phyloP scores from a whole-genome alignment of 2,329 filamentous ascomycete genomes.

The Huntiella bhutanensis region DNA sequence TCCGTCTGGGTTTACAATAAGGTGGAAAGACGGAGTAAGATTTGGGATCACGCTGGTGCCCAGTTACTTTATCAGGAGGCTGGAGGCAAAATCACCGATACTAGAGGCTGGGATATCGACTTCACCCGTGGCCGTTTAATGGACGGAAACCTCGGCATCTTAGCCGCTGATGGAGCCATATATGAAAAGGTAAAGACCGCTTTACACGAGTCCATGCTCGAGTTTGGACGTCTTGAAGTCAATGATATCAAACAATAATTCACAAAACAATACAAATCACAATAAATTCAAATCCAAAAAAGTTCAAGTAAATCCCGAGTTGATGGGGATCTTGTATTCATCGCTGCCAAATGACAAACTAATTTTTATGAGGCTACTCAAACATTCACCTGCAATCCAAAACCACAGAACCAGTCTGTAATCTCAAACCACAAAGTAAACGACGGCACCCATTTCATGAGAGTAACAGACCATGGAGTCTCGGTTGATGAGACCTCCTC shows the following conservation, averaged over 20 bases:
- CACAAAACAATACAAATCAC: neutral
- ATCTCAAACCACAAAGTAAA: neutral
- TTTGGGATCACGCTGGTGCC: constrained; percentile 42
- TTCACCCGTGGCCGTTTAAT: constrained; percentile 29
- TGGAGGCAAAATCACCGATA: constrained; percentile 35
- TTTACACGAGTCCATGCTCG: constrained; percentile 15
- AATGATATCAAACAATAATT: neutral
- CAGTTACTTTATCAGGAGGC: constrained; percentile 39
- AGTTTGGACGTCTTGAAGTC: constrained; percentile 6
- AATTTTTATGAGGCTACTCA: constrained; percentile 1
- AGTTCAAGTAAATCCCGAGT: neutral
- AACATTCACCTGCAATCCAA: neutral
- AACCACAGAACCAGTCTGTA: neutral
- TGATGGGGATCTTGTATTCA: neutral
- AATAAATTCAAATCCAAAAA: neutral
- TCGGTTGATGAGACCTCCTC: constrained; percentile 13
- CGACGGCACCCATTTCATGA: constrained; percentile 3
- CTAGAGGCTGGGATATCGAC: constrained; percentile 32
- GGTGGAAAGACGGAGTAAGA: constrained; percentile 29
- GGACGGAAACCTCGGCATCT: constrained; percentile 33
- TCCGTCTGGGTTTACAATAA: constrained; percentile 38
- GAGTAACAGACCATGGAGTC: constrained; percentile 13
- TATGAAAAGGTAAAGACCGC: constrained; percentile 22
- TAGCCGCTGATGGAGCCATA: constrained; percentile 28
- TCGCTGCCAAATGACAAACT: neutral